Percentiles rank a stretch among this genome's conserved stretches.
phyloP scores from a whole-genome alignment of 345 rosid species.

The Bruguiera gymnorhiza region DNA sequence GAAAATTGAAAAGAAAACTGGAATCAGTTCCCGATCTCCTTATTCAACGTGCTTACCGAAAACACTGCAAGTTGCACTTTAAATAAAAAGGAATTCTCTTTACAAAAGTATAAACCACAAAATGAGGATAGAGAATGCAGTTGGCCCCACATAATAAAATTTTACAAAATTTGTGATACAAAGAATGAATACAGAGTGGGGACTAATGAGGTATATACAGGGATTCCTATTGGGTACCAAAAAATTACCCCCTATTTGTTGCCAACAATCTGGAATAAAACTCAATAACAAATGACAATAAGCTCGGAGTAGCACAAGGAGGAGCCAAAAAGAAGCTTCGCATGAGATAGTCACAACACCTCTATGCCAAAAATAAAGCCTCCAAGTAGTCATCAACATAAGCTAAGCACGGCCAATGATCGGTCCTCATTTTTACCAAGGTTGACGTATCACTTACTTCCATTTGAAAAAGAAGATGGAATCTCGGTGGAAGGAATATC shows the following conservation, averaged over 20 bases:
- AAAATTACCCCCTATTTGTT: conserved; percentile 18
- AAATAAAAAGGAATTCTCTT: neutral
- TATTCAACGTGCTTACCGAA: no score
- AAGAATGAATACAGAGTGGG: conserved; percentile 5
- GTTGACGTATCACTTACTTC: conserved; percentile 79
- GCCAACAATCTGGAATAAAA: conserved; percentile 18
- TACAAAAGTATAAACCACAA: conserved; percentile 2
- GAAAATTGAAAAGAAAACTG: no score
- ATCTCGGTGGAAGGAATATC: conserved; percentile 90
- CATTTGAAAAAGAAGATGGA: conserved; percentile 89
- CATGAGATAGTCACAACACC: conserved; percentile 14
- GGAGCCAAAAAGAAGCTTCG: neutral
- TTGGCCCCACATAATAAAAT: neutral
- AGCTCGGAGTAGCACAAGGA: conserved; percentile 15
- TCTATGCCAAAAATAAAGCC: conserved; percentile 59
- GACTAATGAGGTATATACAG: conserved; percentile 16
- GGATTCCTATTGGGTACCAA: conserved; percentile 17
- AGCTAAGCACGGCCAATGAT: conserved; percentile 98
- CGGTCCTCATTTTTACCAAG: conserved; percentile 86
- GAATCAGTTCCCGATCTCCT: no score
- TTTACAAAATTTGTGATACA: conserved; percentile 7
- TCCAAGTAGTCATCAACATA: conserved; percentile 92
- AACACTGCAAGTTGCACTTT: no score
- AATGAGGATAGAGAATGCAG: neutral
- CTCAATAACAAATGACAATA: conserved; percentile 15